Evolutionary conservation across 1,284 basidiomycete species (phyloP).

Genomic region (Microbotryum scabiosae): DNA sequence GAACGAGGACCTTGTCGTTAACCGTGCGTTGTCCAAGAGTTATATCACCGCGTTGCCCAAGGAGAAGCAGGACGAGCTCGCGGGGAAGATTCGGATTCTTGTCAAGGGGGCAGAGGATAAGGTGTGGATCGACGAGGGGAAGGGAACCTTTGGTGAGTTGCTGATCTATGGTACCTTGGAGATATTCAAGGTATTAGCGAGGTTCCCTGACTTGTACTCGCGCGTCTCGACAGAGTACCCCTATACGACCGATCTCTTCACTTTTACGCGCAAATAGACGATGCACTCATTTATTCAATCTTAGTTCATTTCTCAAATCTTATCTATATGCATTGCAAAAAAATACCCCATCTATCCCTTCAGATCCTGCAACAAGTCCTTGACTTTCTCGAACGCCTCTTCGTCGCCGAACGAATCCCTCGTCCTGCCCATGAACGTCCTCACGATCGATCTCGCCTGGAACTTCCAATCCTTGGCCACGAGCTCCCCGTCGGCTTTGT

Average conservation of each 20-base stretch:
- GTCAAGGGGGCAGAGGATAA: constrained; percentile 23
- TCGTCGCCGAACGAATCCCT: constrained; percentile 73
- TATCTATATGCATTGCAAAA: neutral
- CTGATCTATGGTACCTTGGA: neutral
- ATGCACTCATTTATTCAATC: too few relatives aligned
- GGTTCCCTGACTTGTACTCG: neutral
- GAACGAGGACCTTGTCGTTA: constrained; percentile 27
- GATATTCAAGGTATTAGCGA: neutral
- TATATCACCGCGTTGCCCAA: constrained; percentile 31
- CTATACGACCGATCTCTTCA: constrained; percentile 11
- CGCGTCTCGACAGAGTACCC: constrained; percentile 1
- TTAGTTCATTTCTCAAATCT: too few relatives aligned
- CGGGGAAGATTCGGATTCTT: constrained; percentile 10
- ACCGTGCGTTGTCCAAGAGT: constrained; percentile 29
- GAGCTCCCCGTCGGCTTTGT: constrained; percentile 36
- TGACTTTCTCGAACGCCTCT: constrained; percentile 66
- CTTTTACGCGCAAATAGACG: too few relatives aligned
- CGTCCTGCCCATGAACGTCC: constrained; percentile 70
- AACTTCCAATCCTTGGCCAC: constrained; percentile 60
- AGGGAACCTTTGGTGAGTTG: constrained; percentile 22
- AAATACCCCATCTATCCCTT: constrained; percentile 7
- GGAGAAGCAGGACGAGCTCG: constrained; percentile 18
- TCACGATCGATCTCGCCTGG: constrained; percentile 76
- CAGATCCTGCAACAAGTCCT: constrained; percentile 46
- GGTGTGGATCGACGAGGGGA: constrained; percentile 28